Base-by-base conservation (phyloP, 2,329 filamentous ascomycete genomes). In the Zymoseptoria crescenta region DNA sequence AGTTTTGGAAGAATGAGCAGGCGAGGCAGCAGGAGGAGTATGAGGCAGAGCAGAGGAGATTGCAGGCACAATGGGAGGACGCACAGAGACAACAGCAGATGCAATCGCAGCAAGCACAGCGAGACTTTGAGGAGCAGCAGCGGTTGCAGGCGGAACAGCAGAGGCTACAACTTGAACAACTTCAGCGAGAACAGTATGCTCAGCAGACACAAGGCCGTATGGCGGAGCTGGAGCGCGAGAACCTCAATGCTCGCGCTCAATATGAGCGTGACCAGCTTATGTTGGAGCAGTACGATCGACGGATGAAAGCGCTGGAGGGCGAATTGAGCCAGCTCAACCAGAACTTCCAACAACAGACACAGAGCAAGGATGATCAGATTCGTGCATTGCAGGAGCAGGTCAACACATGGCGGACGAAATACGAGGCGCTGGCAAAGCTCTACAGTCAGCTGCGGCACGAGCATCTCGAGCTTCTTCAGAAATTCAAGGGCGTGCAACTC, bases 251-350 rank as follows among this genome's bases (percentile, higher is more conserved):
- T 3, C 85, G 94, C 49, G 90, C 92, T 8, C 94, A 97, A 74
- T 97, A 96, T 72, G 92, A 97, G 74, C 88, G 88, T n/a, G 92
- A 99, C 72, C 94, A 97, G 76, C 80, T 99, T 49, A 91, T 97
- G 88, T 81, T 99, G 50, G 90, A 96, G 74, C 93, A 97, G 72
- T 99, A 96, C 72, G 94, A 99, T 66, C 74, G 91, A 71, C 85
- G 93, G 62, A 91, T 99, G 71, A 97, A 96, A 78, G 88, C 90
- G 20, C 78, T 99, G 10, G 94, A 99, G 74, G 84, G 86, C 57
- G 94, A 99, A 75, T 82, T 99, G 63, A 77, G 81, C 52, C 89
- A 96, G 65, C 81, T 97, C 56, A 89, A 91, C 68, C 83, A 81
- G 67, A 96, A 91, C 73, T 87, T 89, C 67, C 87, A 88, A 49